These are phyloP conservation scores for Scutellaria galericulata DNA, from an alignment of 257 asterid species.

Conservation along the genomic window DNA sequence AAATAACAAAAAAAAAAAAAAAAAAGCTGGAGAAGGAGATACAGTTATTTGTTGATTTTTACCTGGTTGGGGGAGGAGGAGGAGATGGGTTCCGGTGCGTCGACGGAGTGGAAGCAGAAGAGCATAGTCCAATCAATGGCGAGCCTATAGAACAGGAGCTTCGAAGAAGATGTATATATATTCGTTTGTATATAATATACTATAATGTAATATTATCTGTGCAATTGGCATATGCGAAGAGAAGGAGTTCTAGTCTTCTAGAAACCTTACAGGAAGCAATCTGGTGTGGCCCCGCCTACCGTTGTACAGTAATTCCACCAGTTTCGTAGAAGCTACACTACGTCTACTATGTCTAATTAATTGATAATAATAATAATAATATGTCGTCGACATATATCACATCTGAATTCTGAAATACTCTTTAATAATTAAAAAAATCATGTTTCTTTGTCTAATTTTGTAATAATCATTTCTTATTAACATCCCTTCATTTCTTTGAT, in stretches of 20 bases:
- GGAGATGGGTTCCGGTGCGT: conserved; percentile 25
- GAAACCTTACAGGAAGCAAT: conserved; percentile 10
- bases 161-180: background rate
- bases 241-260: background rate
- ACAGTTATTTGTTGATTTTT: background rate
- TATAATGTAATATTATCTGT: background rate
- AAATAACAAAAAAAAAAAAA: background rate
- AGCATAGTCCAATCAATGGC: conserved; percentile 1
- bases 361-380: too few relatives aligned
- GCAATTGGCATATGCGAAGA: conserved; percentile 3
- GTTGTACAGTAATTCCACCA: conserved; percentile 16
- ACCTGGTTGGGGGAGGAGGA: conserved; percentile 33
- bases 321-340: background rate
- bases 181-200: background rate
- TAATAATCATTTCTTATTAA: too few relatives aligned
- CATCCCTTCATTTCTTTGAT: too few relatives aligned
- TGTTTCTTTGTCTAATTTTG: too few relatives aligned
- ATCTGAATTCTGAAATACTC: too few relatives aligned
- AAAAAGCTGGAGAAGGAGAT: background rate
- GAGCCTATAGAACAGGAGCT: conserved; percentile 40
- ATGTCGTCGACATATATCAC: too few relatives aligned
- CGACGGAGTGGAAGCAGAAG: conserved; percentile 17
- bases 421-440: too few relatives aligned
- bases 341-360: too few relatives aligned
- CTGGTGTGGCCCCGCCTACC: conserved; percentile 39